These are phyloP conservation scores for Orbilia oligospora DNA, from an alignment of 2,329 filamentous ascomycete species.

Conservation along the genomic window DNA sequence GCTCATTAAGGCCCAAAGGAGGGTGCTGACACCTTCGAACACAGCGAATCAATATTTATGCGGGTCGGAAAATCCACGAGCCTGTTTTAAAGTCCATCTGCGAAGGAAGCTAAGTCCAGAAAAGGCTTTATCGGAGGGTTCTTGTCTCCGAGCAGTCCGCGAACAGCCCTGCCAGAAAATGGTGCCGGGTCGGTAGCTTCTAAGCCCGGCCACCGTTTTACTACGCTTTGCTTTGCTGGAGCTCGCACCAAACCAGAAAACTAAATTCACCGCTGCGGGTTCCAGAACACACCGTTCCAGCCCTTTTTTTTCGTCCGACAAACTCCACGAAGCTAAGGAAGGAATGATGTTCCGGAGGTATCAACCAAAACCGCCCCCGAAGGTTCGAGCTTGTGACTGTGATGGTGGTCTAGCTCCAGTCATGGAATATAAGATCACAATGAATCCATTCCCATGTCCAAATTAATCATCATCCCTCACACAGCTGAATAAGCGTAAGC, in stretches of 20 bases:
- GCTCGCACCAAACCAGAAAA: constrained; percentile 15
- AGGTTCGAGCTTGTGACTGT: constrained; percentile 13
- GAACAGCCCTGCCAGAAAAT: constrained; percentile 14
- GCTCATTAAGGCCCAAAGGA: constrained; percentile 6
- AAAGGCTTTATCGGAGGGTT: constrained; percentile 40
- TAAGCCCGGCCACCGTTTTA: constrained; percentile 31
- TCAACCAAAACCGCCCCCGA: constrained; percentile 13
- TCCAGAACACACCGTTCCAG: constrained; percentile 17
- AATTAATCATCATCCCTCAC: constrained; percentile 32
- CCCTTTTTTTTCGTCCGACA: constrained; percentile 32
- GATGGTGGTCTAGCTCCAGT: background rate
- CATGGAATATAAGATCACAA: constrained; percentile 27
- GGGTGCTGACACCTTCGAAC: constrained; percentile 5
- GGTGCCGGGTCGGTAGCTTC: constrained; percentile 38
- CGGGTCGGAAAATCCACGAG: constrained; percentile 12
- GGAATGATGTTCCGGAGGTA: constrained; percentile 29
- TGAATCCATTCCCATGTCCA: constrained; percentile 15
- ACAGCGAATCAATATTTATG: background rate
- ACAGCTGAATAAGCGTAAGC: constrained; percentile 21
- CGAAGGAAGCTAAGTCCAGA: constrained; percentile 25
- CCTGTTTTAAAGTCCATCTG: constrained; percentile 12
- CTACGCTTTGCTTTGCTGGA: background rate
- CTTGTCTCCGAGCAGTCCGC: constrained; percentile 34
- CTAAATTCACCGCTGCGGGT: constrained; percentile 19
- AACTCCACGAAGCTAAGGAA: constrained; percentile 22